phyloP scores from a whole-genome alignment of 2,329 filamentous ascomycete genomes.

The Setomelanomma holmii region DNA sequence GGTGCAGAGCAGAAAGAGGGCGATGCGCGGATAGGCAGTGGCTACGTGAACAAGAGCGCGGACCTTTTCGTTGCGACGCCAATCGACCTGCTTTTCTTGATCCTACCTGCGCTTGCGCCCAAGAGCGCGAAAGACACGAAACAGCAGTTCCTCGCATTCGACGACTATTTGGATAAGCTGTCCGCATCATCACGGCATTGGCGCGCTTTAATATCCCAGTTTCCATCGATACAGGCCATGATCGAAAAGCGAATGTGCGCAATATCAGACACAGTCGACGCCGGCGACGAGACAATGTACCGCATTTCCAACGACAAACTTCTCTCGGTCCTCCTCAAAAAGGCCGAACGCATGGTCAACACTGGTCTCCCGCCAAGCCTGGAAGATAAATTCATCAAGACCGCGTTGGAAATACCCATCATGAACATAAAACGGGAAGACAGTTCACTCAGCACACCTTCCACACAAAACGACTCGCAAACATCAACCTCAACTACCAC shows the following conservation, averaged over 20 bases:
- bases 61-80: slow-evolving; percentile 85
- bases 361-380: slow-evolving; percentile 76
- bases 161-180: slow-evolving; percentile 75
- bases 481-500: slow-evolving; percentile 3
- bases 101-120: slow-evolving; percentile 73
- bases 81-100: slow-evolving; percentile 82
- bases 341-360: slow-evolving; percentile 73
- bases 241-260: slow-evolving; percentile 71
- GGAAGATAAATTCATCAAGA: slow-evolving; percentile 83
- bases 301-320: slow-evolving; percentile 78
- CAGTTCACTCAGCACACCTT: background rate
- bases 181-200: slow-evolving; percentile 64
- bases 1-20: slow-evolving; percentile 8
- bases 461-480: slow-evolving; percentile 19
- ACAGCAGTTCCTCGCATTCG: slow-evolving; percentile 70
- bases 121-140: slow-evolving; percentile 59
- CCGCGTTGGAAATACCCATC: slow-evolving; percentile 77
- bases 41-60: slow-evolving; percentile 69
- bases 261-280: slow-evolving; percentile 83
- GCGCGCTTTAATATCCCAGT: slow-evolving; percentile 59
- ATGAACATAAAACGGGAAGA: slow-evolving; percentile 70
- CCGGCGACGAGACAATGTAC: slow-evolving; percentile 85
- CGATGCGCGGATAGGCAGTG: slow-evolving; percentile 37
- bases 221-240: slow-evolving; percentile 48
- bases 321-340: slow-evolving; percentile 67